phyloP scores from a whole-genome alignment of 306 rosid species.

The Glycine tomentella region DNA sequence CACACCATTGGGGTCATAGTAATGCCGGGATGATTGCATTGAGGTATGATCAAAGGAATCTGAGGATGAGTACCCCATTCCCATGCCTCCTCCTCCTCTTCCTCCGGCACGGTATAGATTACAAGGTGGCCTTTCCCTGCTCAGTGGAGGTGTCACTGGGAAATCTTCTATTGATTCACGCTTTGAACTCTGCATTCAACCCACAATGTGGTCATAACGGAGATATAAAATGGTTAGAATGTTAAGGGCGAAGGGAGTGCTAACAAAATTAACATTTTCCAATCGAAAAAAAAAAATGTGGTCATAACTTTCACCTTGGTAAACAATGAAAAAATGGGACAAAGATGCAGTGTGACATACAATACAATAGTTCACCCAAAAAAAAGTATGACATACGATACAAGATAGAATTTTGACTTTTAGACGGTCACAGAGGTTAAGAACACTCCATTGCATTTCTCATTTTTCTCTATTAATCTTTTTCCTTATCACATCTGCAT shows the following conservation, averaged over 20 bases:
- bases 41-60: conserved; percentile 63
- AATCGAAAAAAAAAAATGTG: not conserved
- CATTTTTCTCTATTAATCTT: too few species aligned
- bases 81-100: too few species aligned
- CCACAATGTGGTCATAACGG: not conserved
- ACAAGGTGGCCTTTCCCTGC: conserved; percentile 52
- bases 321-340: not conserved
- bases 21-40: conserved; percentile 54
- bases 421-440: too few species aligned
- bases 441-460: too few species aligned
- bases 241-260: too few species aligned
- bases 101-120: conserved; percentile 48
- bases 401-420: not conserved
- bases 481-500: too few species aligned
- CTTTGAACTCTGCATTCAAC: conserved; percentile 59
- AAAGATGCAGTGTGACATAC: not conserved
- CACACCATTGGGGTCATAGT: conserved; percentile 41
- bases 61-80: conserved; percentile 49
- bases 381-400: not conserved
- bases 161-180: conserved; percentile 64
- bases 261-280: too few species aligned
- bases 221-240: too few species aligned
- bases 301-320: not conserved
- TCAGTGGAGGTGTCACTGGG: conserved; percentile 65
- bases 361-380: not conserved